Evolutionary conservation across 129 eudicot species (phyloP).

Genomic region (Tagetes patula): DNA sequence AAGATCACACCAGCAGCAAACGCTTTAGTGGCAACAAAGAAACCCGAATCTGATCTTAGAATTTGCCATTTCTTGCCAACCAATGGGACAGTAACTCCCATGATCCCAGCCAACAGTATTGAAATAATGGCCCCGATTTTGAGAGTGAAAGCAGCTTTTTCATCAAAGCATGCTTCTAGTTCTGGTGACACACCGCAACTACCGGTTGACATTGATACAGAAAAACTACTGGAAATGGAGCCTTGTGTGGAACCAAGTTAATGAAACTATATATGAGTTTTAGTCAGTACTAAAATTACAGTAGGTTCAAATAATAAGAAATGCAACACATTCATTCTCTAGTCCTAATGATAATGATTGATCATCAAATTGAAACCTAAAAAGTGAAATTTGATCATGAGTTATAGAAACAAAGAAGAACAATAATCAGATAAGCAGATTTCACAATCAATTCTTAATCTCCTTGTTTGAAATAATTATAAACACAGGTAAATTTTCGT

Average conservation of each 20-base stretch:
- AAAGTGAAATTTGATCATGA: neutral
- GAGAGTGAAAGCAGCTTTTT: constrained; percentile 48
- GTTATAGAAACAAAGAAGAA: neutral
- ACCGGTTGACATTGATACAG: constrained; percentile 45
- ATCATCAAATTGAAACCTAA: neutral
- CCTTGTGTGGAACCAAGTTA: neutral
- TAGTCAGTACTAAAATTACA: neutral
- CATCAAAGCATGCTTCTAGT: constrained; percentile 52
- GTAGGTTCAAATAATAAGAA: neutral
- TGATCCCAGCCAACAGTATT: constrained; percentile 58
- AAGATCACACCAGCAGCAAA: constrained; percentile 93
- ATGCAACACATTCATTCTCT: no score
- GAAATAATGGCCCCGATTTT: constrained; percentile 56
- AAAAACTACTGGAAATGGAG: constrained; percentile 35
- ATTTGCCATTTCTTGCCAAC: constrained; percentile 62
- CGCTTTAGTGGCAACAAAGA: constrained; percentile 69
- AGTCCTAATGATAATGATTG: no score
- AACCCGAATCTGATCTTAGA: constrained; percentile 58
- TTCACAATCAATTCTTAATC: neutral
- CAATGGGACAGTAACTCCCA: constrained; percentile 63
- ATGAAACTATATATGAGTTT: no score
- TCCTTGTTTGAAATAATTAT: neutral
- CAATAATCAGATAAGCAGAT: neutral
- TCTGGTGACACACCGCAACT: constrained; percentile 40
- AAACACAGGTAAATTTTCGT: neutral